Evolutionary conservation across 371 early-diverging fungal genomes (phyloP), one percentile per base, ranked within the genome.

Genomic region (Circinella minor): DNA sequence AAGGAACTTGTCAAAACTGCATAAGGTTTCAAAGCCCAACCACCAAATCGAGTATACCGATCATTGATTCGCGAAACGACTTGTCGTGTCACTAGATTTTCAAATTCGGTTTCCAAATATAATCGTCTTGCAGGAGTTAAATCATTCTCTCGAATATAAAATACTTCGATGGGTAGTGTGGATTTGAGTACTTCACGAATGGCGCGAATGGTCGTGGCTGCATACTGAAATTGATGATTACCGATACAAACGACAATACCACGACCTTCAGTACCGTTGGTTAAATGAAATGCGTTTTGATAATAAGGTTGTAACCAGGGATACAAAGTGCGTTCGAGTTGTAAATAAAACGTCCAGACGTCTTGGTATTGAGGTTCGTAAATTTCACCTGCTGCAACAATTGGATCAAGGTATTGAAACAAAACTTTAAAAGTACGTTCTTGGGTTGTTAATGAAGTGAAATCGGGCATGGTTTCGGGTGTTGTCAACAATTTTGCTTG

Each of bases 241-340:
- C 92, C 92, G 0, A 88, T 85, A 60, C 89, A 87, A 65, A 93
- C 85, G 27, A 93, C 93, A 64, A 92, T 81, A 0, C 94, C 94
- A 55, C 81, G 68, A 0, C 85, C 86, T 10, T 34, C 71, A 3
- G 78, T 75, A 5, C 65, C 60, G 15, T 72, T 74, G 61, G 70
- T 76, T 13, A 74, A 69, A 4, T 76, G 67, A 55, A 79, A 79
- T 7, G 66, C 72, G 34, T 70, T 76, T 11, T 68, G 47, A 67
- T 71, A 76, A n/a, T 70, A 61, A 1, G 74, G 76, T 4, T 63
- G 61, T 18, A 79, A 38, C 79, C 79, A 79, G 27, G 79, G 79
- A 38, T 75, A 78, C 1, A 78, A 61, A 1, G 61, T 59, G 8
- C 61, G 46, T 63, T 78, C 75, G 2, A 78, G 18, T 15, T 49